Conservation (phyloP, 176 grass and related monocot genomes). For the Bothriochloa decipiens region DNA sequence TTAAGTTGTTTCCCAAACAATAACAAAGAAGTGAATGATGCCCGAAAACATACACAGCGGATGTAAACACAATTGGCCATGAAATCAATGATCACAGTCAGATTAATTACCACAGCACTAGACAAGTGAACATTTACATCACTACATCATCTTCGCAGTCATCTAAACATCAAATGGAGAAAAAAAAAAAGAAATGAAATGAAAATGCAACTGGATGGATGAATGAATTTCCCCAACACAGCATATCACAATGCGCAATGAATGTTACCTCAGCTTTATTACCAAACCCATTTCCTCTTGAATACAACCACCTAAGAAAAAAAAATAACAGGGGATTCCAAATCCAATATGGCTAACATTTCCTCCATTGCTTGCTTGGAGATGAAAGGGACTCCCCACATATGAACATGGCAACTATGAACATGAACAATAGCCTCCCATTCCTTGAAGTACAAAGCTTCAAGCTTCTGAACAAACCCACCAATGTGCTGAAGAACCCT, state of each 20-base stretch:
- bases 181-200: slow-evolving; percentile 30
- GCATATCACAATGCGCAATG: slow-evolving; percentile 39
- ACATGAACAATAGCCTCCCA: slow-evolving; percentile 44
- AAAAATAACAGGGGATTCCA: slow-evolving; percentile 39
- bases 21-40: not conserved
- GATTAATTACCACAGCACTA: slow-evolving; percentile 26
- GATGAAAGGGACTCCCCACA: slow-evolving; percentile 35
- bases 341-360: slow-evolving; percentile 17
- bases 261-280: slow-evolving; percentile 76
- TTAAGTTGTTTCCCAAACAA: not conserved
- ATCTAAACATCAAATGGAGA: slow-evolving; percentile 13
- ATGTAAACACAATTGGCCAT: not conserved
- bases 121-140: slow-evolving; percentile 22
- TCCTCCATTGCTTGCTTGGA: slow-evolving; percentile 48
- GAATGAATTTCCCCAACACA: slow-evolving; percentile 15
- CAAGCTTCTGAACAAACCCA: slow-evolving; percentile 21
- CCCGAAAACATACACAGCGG: not conserved
- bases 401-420: slow-evolving; percentile 52
- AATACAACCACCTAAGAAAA: slow-evolving; percentile 61
- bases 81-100: not conserved
- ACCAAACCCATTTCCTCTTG: slow-evolving; percentile 45
- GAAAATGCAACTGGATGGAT: slow-evolving; percentile 14
- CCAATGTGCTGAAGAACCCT: slow-evolving; percentile 37
- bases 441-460: slow-evolving; percentile 13
- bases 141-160: not conserved